Conservation (phyloP, 352 stramenopile genomes). For the Phytopythium vexans region DNA sequence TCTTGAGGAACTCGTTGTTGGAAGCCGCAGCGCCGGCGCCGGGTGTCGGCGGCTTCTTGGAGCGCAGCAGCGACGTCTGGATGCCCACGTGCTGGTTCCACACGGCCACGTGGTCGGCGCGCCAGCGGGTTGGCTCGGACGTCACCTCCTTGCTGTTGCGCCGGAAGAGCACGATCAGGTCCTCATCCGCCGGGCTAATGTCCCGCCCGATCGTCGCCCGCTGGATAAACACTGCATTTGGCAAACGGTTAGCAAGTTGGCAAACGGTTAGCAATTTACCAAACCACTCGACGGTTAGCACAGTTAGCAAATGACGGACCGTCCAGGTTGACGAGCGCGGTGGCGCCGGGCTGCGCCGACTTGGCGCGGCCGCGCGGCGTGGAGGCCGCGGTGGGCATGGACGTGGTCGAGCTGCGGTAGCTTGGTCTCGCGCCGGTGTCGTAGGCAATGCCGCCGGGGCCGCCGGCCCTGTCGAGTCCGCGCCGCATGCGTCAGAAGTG, state of each 20-base stretch:
- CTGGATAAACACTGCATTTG: slow-evolving; percentile 46
- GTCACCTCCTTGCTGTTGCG: slow-evolving; percentile 80
- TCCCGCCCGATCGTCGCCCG: slow-evolving; percentile 70
- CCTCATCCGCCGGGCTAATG: slow-evolving; percentile 66
- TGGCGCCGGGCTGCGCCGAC: slow-evolving; percentile 25
- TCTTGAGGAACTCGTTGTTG: slow-evolving; percentile 50
- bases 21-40: slow-evolving; percentile 1
- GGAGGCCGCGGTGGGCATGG: background rate
- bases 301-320: slow-evolving; percentile 12
- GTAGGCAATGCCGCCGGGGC: background rate
- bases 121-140: slow-evolving; percentile 65
- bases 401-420: slow-evolving; percentile 8
- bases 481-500: slow-evolving; percentile 22
- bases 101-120: slow-evolving; percentile 58
- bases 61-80: slow-evolving; percentile 68
- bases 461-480: slow-evolving; percentile 4
- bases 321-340: slow-evolving; percentile 71
- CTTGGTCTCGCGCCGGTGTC: slow-evolving; percentile 7
- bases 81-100: slow-evolving; percentile 80
- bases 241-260: background rate
- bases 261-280: background rate
- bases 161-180: slow-evolving; percentile 80
- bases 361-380: slow-evolving; percentile 19
- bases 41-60: slow-evolving; percentile 32
- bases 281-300: background rate